Conservation (phyloP, 441 rosid genomes). For the Gossypium schwendimanii region DNA sequence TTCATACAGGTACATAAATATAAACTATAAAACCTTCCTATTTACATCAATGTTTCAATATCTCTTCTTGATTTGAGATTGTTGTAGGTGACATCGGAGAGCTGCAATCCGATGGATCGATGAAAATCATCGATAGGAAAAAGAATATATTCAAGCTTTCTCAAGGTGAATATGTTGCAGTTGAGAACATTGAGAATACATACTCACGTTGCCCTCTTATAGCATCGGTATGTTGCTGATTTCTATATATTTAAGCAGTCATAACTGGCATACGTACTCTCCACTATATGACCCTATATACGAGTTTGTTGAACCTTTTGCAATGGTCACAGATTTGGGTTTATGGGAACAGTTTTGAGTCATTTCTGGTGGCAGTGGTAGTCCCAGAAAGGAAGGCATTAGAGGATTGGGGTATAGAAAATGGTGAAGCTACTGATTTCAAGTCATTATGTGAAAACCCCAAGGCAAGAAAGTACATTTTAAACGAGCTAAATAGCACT, state of each 20-base stretch:
- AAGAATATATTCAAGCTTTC: conserved; percentile 91
- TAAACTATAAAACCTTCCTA: background rate
- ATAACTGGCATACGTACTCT: background rate
- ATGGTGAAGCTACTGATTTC: conserved; percentile 43
- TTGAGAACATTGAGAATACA: conserved; percentile 67
- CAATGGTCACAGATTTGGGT: conserved; percentile 58
- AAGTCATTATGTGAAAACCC: conserved; percentile 51
- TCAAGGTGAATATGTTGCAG: conserved; percentile 90
- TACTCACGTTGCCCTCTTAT: conserved; percentile 61
- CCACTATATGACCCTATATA: background rate
- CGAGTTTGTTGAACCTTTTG: background rate
- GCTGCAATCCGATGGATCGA: conserved; percentile 68
- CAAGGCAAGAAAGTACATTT: conserved; percentile 55
- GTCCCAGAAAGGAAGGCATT: conserved; percentile 66
- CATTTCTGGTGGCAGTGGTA: conserved; percentile 59
- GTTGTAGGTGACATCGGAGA: conserved; percentile 79
- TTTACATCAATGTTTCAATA: background rate
- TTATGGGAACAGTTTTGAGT: conserved; percentile 32
- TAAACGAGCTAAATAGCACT: conserved; percentile 65
- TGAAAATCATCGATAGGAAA: conserved; percentile 87
- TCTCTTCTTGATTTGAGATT: background rate
- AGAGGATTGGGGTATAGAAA: conserved; percentile 63
- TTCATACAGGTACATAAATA: conserved; percentile 61
- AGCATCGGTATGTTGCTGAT: conserved; percentile 44
- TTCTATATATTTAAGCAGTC: background rate